Evolutionary conservation across 2,329 filamentous ascomycete species (phyloP).

Genomic region (Penicillium digitatum): DNA sequence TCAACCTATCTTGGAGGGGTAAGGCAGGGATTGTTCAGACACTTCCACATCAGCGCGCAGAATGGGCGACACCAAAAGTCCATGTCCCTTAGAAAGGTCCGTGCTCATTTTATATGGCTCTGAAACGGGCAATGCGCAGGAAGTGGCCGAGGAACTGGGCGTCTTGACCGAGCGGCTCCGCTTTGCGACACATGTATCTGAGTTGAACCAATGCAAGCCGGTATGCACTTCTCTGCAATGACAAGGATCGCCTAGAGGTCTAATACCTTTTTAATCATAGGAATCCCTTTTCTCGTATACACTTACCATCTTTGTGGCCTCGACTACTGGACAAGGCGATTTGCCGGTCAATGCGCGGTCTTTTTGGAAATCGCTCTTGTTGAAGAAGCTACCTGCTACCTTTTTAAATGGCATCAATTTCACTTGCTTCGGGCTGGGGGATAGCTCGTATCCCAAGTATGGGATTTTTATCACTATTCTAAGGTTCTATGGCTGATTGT

Average conservation of each 20-base stretch:
- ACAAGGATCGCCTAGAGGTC: not conserved
- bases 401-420: conserved; percentile 69
- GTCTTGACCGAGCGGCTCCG: conserved; percentile 69
- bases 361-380: conserved; percentile 82
- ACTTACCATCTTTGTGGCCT: conserved; percentile 67
- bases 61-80: conserved; percentile 24
- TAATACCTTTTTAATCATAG: conserved; percentile 17
- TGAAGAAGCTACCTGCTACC: conserved; percentile 68
- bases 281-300: conserved; percentile 35
- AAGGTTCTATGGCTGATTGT: not conserved
- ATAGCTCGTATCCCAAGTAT: conserved; percentile 89
- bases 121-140: conserved; percentile 91
- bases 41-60: conserved; percentile 11
- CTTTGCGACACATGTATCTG: conserved; percentile 70
- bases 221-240: conserved; percentile 49
- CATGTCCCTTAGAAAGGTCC: conserved; percentile 34
- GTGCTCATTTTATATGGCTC: conserved; percentile 84
- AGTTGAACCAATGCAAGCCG: conserved; percentile 71
- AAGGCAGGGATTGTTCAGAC: not conserved
- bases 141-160: conserved; percentile 81
- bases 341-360: conserved; percentile 74
- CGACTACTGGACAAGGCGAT: conserved; percentile 93
- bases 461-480: conserved; percentile 24
- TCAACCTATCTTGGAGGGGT: conserved; percentile 25
- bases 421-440: conserved; percentile 84